Evolutionary conservation across 371 early-diverging fungal species (phyloP), one percentile per base, ranked within the genome.

Genomic region (Mortierella sp.): DNA sequence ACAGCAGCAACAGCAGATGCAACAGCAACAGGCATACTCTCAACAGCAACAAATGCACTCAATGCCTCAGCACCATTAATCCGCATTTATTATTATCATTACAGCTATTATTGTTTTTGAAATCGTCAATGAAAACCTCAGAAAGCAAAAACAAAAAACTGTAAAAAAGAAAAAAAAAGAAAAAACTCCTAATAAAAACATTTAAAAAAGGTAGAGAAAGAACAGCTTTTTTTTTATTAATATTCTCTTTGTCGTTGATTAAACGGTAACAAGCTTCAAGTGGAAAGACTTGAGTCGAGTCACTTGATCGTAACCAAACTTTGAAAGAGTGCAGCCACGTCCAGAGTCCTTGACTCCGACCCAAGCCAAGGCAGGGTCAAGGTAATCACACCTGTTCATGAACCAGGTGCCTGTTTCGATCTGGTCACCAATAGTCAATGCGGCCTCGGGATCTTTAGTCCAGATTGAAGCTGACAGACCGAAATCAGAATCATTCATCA

Each of bases 401-500:
- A 93, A 96, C 88, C 93, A 91, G n/a, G 96, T 95, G 16, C 96
- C 96, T 0, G 92, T 90, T 63, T 95, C 92, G 59, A 95, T 87
- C 64, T 86, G 88, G 59, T 92, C 88, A 10, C 92, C 94, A 67
- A 95, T 90, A 16, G 65, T 83, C 45, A 89, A 28, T 0, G 91
- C 94, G 28, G 87, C 88, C 15, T 91, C 89, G 3, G 75, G 70
- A 72, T 91, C 90, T 58, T 84, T 70, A 0, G 96, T 95, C 96
- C 96, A 96, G 58, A 96, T 90, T 48, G 92, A 91, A 3, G 95
- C 93, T n/a, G 96, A 94, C 59, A 96, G 79, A 4, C 96, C 96
- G 83, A 90, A 96, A 16, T 88, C 86, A 21, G 91, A 90, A 75
- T 96, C 96, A 70, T 96, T 96, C 93, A 95, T 95, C 38, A 92